These are phyloP conservation scores for Osmanthus fragrans DNA, from an alignment of 257 asterid genomes.

Conservation along the genomic window DNA sequence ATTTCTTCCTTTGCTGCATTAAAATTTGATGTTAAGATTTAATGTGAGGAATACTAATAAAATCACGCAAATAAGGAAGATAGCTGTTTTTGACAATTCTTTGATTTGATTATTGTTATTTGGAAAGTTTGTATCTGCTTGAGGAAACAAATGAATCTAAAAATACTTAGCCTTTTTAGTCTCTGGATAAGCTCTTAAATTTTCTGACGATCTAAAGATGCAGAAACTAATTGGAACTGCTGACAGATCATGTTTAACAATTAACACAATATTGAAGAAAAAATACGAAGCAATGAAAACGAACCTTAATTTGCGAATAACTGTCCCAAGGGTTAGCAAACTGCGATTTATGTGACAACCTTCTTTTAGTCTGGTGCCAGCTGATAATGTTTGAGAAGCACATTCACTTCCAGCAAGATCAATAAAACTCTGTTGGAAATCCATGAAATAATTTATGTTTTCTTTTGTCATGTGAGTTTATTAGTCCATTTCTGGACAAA, in stretches of 20 bases:
- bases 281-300: neutral
- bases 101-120: slow-evolving; percentile 52
- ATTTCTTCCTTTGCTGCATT: slow-evolving; percentile 82
- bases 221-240: neutral
- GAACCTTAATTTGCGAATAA: slow-evolving; percentile 90
- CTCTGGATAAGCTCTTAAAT: too few relatives aligned
- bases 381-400: slow-evolving; percentile 76
- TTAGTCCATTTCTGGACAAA: neutral
- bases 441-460: slow-evolving; percentile 15
- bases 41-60: neutral
- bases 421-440: slow-evolving; percentile 58
- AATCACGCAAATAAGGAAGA: neutral
- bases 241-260: neutral
- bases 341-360: slow-evolving; percentile 96
- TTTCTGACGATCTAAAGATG: neutral
- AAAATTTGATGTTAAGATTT: neutral
- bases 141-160: slow-evolving; percentile 9
- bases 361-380: slow-evolving; percentile 74
- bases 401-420: slow-evolving; percentile 99
- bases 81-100: neutral
- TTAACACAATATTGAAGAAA: neutral
- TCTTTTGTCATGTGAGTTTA: neutral
- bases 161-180: too few relatives aligned
- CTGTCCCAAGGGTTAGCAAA: slow-evolving; percentile 90
- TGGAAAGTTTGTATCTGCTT: slow-evolving; percentile 59